phyloP scores from a whole-genome alignment of 2,329 filamentous ascomycete species.

The Trichophyton rubrum region DNA sequence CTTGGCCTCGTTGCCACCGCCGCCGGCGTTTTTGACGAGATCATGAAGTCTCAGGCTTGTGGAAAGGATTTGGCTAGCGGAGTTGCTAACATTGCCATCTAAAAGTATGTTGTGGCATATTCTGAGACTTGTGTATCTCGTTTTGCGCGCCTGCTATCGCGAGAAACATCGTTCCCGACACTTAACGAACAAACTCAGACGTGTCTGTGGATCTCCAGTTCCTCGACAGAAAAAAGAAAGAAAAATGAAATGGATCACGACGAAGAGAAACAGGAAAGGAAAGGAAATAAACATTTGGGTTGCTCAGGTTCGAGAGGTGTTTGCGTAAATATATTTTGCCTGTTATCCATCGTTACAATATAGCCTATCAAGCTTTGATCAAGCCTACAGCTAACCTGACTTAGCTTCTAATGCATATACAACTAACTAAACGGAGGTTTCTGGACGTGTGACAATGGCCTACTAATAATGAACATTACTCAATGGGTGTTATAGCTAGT shows the following conservation, averaged over 20 bases:
- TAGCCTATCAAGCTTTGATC: not conserved
- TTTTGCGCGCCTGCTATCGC: not conserved
- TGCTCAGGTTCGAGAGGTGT: not conserved
- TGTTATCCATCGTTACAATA: not conserved
- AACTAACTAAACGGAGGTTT: not conserved
- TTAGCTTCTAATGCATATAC: not conserved
- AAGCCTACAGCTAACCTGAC: not conserved
- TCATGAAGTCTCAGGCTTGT: constrained; percentile 8
- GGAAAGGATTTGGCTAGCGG: not conserved
- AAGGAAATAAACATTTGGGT: not conserved
- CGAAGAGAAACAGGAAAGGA: too few relatives aligned
- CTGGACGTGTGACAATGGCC: not conserved
- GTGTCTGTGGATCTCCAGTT: not conserved
- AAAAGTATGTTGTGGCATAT: not conserved
- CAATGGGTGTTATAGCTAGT: not conserved
- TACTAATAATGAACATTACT: not conserved
- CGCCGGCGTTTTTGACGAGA: constrained; percentile 49
- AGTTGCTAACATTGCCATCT: not conserved
- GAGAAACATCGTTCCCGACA: not conserved
- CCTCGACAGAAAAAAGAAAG: too few relatives aligned
- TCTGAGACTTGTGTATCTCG: not conserved
- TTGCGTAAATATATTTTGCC: not conserved
- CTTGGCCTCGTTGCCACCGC: constrained; percentile 75
- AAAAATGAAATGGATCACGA: too few relatives aligned
- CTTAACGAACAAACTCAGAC: not conserved